phyloP scores from a whole-genome alignment of 345 rosid species.

The Mangifera indica region DNA sequence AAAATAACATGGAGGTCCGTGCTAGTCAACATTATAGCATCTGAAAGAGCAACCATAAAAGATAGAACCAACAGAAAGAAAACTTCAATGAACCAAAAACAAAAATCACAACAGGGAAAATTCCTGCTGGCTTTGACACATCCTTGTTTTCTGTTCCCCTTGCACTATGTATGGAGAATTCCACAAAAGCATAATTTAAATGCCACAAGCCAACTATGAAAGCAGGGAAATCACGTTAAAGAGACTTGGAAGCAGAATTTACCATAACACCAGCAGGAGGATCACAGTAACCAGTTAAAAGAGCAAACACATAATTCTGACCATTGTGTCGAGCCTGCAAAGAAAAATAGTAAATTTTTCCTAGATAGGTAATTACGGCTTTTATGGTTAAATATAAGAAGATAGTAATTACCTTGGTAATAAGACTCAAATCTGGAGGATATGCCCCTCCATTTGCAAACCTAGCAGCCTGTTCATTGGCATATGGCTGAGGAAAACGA shows the following conservation, averaged over 20 bases:
- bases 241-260: slow-evolving; percentile 20
- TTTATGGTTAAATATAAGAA: slow-evolving; percentile 11
- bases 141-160: too few relatives aligned
- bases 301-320: slow-evolving; percentile 95
- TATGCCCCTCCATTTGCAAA: slow-evolving; percentile 99
- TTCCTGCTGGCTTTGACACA: too few relatives aligned
- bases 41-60: too few relatives aligned
- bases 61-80: too few relatives aligned
- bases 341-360: slow-evolving; percentile 14
- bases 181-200: too few relatives aligned
- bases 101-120: too few relatives aligned
- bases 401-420: slow-evolving; percentile 71
- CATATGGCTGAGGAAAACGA: slow-evolving; percentile 88
- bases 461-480: slow-evolving; percentile 94
- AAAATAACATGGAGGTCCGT: too few relatives aligned
- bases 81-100: too few relatives aligned
- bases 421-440: slow-evolving; percentile 99
- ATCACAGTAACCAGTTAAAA: slow-evolving; percentile 93
- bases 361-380: slow-evolving; percentile 1
- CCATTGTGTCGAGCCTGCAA: slow-evolving; percentile 98
- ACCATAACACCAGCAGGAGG: slow-evolving; percentile 98
- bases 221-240: slow-evolving; percentile 52
- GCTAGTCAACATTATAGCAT: too few relatives aligned
- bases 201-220: slow-evolving; percentile 78
- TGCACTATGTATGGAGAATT: too few relatives aligned